phyloP scores from a whole-genome alignment of 805 yeast genomes.

The Yarrowia deformans region DNA sequence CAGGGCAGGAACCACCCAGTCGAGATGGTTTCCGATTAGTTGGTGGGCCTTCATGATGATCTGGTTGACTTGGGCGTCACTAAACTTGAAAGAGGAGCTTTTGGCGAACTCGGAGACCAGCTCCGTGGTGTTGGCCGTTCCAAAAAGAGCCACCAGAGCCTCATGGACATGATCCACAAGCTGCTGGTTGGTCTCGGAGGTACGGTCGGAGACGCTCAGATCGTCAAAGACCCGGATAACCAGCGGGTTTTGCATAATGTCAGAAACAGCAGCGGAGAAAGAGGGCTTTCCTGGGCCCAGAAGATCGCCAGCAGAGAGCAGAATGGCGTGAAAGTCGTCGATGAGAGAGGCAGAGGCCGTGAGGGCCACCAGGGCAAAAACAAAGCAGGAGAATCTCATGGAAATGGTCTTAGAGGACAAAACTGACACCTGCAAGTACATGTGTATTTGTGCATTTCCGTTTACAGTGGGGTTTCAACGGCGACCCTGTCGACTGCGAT shows the following conservation, averaged over 20 bases:
- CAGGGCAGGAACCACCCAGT: slow-evolving; percentile 4
- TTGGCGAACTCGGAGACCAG: neutral
- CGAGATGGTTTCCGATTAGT: neutral
- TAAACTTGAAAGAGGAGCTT: neutral
- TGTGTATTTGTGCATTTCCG: slow-evolving; percentile 1
- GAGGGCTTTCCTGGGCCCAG: neutral
- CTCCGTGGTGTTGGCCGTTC: neutral
- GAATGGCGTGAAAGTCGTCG: neutral
- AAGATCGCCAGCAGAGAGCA: slow-evolving; percentile 14
- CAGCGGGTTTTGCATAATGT: slow-evolving; percentile 1
- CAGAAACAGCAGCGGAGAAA: neutral
- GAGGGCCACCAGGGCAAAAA: neutral
- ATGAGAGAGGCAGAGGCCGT: neutral
- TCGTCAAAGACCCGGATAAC: slow-evolving; percentile 7
- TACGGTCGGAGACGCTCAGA: neutral
- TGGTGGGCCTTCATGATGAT: neutral
- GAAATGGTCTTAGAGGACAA: neutral
- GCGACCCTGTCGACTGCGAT: neutral
- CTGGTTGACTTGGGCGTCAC: neutral
- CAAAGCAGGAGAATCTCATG: neutral
- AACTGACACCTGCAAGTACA: neutral
- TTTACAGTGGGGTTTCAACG: neutral
- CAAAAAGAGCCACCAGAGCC: neutral
- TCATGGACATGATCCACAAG: neutral
- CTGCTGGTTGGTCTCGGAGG: neutral